These are phyloP conservation scores for Trichoderma gamsii DNA, from an alignment of 495 filamentous ascomycete species.

Conservation along the genomic window DNA sequence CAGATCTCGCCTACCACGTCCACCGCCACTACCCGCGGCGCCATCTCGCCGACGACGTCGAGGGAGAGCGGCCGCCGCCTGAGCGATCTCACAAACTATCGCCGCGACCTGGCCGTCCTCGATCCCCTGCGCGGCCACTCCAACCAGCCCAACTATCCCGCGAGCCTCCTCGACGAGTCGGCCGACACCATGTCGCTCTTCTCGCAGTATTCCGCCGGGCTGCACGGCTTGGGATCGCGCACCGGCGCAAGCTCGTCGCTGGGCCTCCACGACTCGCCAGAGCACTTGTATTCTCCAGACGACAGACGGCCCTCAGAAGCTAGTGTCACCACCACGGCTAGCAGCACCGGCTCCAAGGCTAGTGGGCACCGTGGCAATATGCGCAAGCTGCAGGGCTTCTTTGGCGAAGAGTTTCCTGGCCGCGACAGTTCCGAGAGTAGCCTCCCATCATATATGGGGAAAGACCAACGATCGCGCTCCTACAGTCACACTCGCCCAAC, in stretches of 20 bases:
- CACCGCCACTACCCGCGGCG: constrained; percentile 33
- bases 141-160: constrained; percentile 29
- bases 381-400: constrained; percentile 74
- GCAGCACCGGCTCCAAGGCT: constrained; percentile 83
- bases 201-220: constrained; percentile 59
- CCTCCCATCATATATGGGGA: constrained; percentile 47
- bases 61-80: constrained; percentile 42
- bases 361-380: constrained; percentile 60
- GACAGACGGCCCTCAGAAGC: constrained; percentile 82
- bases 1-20: constrained; percentile 47
- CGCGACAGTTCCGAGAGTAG: constrained; percentile 69
- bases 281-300: constrained; percentile 59
- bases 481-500: constrained; percentile 48
- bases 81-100: constrained; percentile 57
- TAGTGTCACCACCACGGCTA: constrained; percentile 76
- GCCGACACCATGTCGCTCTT: constrained; percentile 52
- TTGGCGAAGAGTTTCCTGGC: constrained; percentile 75
- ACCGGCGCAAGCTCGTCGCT: constrained; percentile 36
- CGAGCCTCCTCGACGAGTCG: constrained; percentile 60
- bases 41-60: constrained; percentile 43
- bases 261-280: constrained; percentile 60
- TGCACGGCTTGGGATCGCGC: constrained; percentile 59
- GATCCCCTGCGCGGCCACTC: constrained; percentile 47
- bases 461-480: constrained; percentile 48
- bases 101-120: constrained; percentile 64